Base-by-base conservation (phyloP, 2,329 filamentous ascomycete genomes). In the Diaporthe citri region DNA sequence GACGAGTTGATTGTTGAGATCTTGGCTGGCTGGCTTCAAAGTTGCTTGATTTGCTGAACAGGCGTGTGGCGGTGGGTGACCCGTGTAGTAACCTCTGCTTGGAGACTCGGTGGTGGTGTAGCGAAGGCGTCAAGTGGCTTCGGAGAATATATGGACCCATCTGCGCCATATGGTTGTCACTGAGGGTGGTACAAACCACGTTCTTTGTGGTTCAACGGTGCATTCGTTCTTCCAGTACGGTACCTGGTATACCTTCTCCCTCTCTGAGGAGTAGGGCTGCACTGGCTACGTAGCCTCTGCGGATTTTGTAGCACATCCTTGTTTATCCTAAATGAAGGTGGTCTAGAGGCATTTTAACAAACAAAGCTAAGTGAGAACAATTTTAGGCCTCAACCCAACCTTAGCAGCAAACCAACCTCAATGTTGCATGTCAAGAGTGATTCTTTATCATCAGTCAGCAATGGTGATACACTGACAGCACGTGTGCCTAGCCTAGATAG, bases 101-200 rank as follows among this genome's bases (percentile, higher is more conserved):
- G 43, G 62, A 51, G 31, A 34, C 10, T 69, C 15, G 3, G 31
- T n/a, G 17, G n/a, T 28, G 48, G 48, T 60, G 57, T 28, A 69
- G 48, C 64, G 36, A 55, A 55, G 13, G 64, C 64, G 48, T 55
- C n/a, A 17, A 69, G 64, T 55, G 34, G 64, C 64, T 69, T 55
- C 64, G 64, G 64, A 69, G 64, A 69, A 55, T 55, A 41, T 8
- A 31, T 7, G 9, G 34, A 13, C 31, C 64, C 34, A 22, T 55
- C 4, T 55, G 34, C 6, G 64, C 48, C 64, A 41, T 31, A 22
- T 28, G 41, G 17, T 55, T 55, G n/a, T 69, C 64, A 48, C 41
- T 7, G 46, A 39, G 34, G 64, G 64, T 55, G 64, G 31, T 15
- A 69, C 64, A 41, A 39, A 28, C 34, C 46, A 55, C n/a, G 13